phyloP scores from a whole-genome alignment of 169 alveolate species.

The Plasmodium cynomolgi region DNA sequence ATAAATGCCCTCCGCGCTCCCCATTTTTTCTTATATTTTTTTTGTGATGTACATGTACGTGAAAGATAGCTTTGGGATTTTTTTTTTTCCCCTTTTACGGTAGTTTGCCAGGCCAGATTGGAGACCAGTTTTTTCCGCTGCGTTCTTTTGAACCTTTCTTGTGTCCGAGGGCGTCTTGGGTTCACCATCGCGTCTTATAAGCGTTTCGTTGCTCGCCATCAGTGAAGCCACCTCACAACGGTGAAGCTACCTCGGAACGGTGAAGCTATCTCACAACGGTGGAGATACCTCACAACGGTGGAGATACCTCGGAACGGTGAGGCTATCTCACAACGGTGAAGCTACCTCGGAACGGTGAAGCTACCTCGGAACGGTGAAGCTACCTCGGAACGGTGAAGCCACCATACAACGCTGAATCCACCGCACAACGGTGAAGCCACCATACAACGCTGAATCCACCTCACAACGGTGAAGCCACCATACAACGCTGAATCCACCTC shows the following conservation, averaged over 20 bases:
- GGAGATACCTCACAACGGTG: too few species aligned
- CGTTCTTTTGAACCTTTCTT: not conserved
- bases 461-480: too few species aligned
- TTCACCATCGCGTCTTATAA: not conserved
- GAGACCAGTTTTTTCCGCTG: not conserved
- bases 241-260: not conserved
- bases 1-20: not conserved
- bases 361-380: not conserved
- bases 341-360: not conserved
- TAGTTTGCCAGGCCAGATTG: not conserved
- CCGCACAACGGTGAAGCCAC: too few species aligned
- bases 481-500: too few species aligned
- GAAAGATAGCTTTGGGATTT: not conserved
- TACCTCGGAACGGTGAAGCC: not conserved
- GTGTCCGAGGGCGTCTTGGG: not conserved
- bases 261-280: too few species aligned
- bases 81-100: not conserved
- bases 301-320: too few species aligned
- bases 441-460: too few species aligned
- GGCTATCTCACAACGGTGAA: too few species aligned
- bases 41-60: not conserved
- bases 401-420: not conserved
- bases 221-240: not conserved
- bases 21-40: not conserved
- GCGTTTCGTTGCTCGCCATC: not conserved